A percentile compares a stretch with the other conserved stretches of the same genome.
Conservation (phyloP, 2,329 filamentous ascomycete genomes). For the Alternaria ventricosa region DNA sequence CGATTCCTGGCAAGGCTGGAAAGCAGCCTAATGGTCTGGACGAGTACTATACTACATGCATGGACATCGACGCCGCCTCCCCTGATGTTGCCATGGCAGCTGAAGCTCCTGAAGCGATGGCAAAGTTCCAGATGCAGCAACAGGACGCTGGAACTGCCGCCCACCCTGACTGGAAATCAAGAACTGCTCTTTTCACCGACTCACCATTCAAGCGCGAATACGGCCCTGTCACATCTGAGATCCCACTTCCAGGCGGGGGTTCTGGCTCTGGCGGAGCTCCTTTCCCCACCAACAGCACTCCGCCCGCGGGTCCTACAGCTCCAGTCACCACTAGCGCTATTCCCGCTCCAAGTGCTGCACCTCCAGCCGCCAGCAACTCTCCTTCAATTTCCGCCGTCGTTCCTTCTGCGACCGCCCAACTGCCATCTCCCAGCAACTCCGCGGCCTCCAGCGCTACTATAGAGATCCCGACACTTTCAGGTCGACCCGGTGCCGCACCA, state of each 20-base stretch:
- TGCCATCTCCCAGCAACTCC: background rate
- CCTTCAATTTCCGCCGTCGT: background rate
- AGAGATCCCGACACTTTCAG: slow-evolving; percentile 25
- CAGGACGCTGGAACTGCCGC: slow-evolving; percentile 50
- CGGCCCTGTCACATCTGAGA: background rate
- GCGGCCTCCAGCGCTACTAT: background rate
- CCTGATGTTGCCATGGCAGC: slow-evolving; percentile 35
- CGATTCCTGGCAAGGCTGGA: slow-evolving; percentile 25
- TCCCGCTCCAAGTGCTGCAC: background rate
- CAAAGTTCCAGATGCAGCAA: too few relatives aligned
- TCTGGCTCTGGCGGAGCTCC: slow-evolving; percentile 3
- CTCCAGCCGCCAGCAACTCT: background rate
- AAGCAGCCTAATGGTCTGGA: too few relatives aligned
- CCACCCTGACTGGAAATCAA: slow-evolving; percentile 48
- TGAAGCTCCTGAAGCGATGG: slow-evolving; percentile 14
- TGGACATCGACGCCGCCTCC: slow-evolving; percentile 57
- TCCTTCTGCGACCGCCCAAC: background rate
- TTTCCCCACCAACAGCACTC: background rate
- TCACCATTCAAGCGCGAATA: too few relatives aligned
- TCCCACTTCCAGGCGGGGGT: slow-evolving; percentile 9
- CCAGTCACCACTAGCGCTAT: background rate
- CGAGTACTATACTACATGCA: slow-evolving; percentile 57
- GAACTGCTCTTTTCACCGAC: slow-evolving; percentile 41
- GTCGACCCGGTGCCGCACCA: slow-evolving; percentile 19
- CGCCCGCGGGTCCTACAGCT: background rate